Percentiles rank a stretch among this genome's conserved stretches.
Evolutionary conservation across 2,329 filamentous ascomycete genomes (phyloP).

Genomic region (Verticillium klebahnii): DNA sequence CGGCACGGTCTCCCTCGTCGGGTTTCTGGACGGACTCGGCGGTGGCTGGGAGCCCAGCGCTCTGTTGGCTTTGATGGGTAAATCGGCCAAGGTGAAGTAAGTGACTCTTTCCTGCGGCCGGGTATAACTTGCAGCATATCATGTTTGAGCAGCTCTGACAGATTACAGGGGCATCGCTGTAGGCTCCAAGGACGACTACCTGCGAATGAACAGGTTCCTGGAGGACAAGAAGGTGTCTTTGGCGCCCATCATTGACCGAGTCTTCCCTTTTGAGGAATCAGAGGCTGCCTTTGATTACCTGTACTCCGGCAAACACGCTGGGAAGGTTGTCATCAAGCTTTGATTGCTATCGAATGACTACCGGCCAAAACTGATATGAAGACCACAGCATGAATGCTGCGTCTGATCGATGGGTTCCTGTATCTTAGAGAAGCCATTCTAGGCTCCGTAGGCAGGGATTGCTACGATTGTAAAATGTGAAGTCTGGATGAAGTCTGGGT

Average conservation of each 20-base stretch:
- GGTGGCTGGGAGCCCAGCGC: conserved; percentile 1
- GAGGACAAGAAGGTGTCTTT: conserved; percentile 2
- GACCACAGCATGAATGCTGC: too few relatives aligned
- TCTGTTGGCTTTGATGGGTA: conserved; percentile 3
- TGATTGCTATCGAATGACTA: neutral
- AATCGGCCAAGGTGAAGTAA: conserved; percentile 5
- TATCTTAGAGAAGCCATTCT: too few relatives aligned
- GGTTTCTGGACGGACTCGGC: conserved; percentile 2
- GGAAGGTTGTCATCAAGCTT: conserved; percentile 6
- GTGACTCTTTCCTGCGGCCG: neutral
- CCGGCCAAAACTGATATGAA: too few relatives aligned
- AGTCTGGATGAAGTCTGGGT: too few relatives aligned
- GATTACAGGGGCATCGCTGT: neutral
- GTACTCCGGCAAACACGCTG: conserved; percentile 4
- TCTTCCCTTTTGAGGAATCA: conserved; percentile 4
- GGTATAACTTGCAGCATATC: neutral
- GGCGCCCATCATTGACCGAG: conserved; percentile 1
- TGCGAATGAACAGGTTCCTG: conserved; percentile 1
- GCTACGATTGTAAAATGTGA: too few relatives aligned
- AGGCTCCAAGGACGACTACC: conserved; percentile 4
- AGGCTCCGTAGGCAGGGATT: too few relatives aligned
- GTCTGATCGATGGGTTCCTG: too few relatives aligned
- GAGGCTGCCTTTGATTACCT: conserved; percentile 3
- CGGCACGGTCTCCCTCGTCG: conserved; percentile 2
- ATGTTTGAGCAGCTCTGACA: neutral